Base-by-base conservation (phyloP, 192 early-diverging fungal genomes). In the Diversispora eburnea region DNA sequence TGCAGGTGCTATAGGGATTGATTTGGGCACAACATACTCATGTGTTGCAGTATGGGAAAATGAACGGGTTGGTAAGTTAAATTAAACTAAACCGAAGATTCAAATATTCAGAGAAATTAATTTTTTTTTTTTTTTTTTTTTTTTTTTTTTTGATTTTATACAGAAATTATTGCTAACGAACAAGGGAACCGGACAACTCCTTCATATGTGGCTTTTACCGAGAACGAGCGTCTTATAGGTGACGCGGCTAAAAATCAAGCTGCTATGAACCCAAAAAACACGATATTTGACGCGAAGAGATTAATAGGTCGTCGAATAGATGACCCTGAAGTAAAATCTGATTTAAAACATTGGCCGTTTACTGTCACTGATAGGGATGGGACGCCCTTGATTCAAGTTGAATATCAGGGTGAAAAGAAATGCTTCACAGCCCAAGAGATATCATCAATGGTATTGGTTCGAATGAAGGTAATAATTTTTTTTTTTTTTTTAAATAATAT, bases 381-480 rank as follows among this genome's bases (percentile, higher is more conserved):
- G 64, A 80, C 88, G 72, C 92, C 92, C 61, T 86, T 85, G 85
- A 84, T 94, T 69, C 89, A 94, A 86, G 92, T 93, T 47, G 84
- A 92, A 75, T 90, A 87, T 84, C 84, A 92, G 86, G 92, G 92
- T 73, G 91, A 93, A 82, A 84, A 83, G 77, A 93, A 92, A 84
- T 84, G 79, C 59, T 94, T 88, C 81, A 86, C 90, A 71, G 90
- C 92, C 60, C 90, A 93, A 86, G 91, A 97, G 84, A 91, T 99
- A 84, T 99, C 97, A 20, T 92, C 97, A 77, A 97, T 99, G 95
- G 90, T 98, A 68, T 87, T 98, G 60, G 76, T 83, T 82, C 95
- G 94, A 83, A 96, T 98, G 93, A 84, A 84, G 76, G 83, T 70
- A 43, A 45, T 22, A 8, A 46, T 46, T 49, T 58, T 45, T 46